Evolutionary conservation across 2,329 filamentous ascomycete genomes (phyloP).

Genomic region (Colletotrichum tropicale): DNA sequence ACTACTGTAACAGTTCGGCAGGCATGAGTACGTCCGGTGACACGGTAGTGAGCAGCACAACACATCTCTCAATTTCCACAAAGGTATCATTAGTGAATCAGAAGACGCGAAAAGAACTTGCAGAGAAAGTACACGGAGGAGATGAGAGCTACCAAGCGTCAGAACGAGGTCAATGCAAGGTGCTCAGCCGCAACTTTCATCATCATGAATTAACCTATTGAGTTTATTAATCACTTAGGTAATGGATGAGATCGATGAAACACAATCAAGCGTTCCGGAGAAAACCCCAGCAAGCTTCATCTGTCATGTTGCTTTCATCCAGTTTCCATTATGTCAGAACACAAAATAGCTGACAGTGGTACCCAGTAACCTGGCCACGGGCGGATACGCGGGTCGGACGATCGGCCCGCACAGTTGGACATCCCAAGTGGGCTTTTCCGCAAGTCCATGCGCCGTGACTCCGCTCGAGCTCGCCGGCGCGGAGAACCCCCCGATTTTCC

Average conservation of each 20-base stretch:
- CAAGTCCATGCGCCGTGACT: background rate
- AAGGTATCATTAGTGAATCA: rapidly evolving
- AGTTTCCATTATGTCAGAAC: background rate
- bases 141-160: background rate
- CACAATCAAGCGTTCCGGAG: background rate
- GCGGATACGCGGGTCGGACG: background rate
- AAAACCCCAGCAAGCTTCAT: background rate
- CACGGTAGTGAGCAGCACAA: background rate
- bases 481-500: background rate
- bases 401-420: background rate
- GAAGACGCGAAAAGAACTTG: background rate
- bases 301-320: background rate
- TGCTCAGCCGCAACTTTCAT: background rate
- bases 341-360: background rate
- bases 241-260: background rate
- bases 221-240: background rate
- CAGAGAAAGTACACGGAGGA: background rate
- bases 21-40: rapidly evolving
- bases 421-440: background rate
- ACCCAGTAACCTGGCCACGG: background rate
- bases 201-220: background rate
- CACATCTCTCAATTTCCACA: background rate
- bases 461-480: background rate
- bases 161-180: background rate
- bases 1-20: background rate